Base-by-base conservation (phyloP, 2,329 filamentous ascomycete species). In the Talaromyces sp. region DNA sequence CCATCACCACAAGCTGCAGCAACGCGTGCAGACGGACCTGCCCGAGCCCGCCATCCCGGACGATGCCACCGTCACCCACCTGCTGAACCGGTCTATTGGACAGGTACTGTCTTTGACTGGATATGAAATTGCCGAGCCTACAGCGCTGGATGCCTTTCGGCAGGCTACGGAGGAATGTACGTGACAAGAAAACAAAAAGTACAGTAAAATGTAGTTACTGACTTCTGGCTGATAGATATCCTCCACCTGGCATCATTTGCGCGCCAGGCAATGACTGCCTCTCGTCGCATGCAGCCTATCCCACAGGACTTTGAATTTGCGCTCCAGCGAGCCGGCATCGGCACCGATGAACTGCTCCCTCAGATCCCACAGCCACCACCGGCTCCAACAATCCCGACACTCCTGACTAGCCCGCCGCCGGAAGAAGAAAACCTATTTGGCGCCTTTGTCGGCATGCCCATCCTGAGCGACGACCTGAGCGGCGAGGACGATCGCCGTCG, bases 81-180 rank as follows among this genome's bases (percentile, higher is more conserved):
- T 86, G 65, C 74, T 88, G 62, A 75, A 80, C 54, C 80, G 83
- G 64, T 81, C 82, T 50, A 82, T 88, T 64, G 78, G 80, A 26
- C 77, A 80, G 56, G 76, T 79, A 59, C 76, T 85, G 65, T 77
- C 73, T 57, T 74, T 79, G 59, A 76, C 77, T 24, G 85, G 84
- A 3, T 87, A 85, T 67, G 81, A 84, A 32, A 70, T 78, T 59
- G 82, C 82, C 26, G 78, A 80, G 58, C 80, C 84, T 10, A 77
- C 80, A 26, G 86, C 84, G 46, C 67, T 88, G 64, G 82, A 86
- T 66, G 77, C 78, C 65, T 81, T 88, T 63, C 75, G 81, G 58
- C 77, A 76, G 59, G 74, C 81, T 49, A 78, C 81, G 24, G 84
- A 87, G 73, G 82, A 85, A 70, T 87, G 83, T 86, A 83, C 67